A percentile compares a stretch with the other conserved stretches of the same genome.
Evolutionary conservation across 1,284 basidiomycete species (phyloP).

Genomic region (Nidula niveotomentosa): DNA sequence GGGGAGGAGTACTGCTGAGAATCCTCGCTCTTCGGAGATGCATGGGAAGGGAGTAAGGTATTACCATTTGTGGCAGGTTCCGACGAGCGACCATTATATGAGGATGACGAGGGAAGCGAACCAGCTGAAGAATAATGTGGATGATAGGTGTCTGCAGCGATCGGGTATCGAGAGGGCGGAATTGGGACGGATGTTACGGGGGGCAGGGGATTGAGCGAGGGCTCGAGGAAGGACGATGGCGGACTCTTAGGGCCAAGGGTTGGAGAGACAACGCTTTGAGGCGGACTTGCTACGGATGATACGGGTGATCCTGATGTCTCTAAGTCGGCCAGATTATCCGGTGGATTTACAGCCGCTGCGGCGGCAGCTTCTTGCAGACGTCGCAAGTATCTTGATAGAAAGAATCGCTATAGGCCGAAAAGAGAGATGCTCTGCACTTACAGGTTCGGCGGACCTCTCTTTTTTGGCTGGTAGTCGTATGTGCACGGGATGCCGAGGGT

Average conservation of each 20-base stretch:
- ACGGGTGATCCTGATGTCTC: constrained; percentile 47
- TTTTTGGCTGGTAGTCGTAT: constrained; percentile 90
- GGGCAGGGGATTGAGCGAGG: constrained; percentile 42
- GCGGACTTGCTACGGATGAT: constrained; percentile 50
- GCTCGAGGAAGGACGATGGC: constrained; percentile 48
- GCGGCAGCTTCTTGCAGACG: constrained; percentile 77
- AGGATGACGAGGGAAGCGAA: constrained; percentile 32
- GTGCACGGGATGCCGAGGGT: constrained; percentile 83
- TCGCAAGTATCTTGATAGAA: constrained; percentile 60
- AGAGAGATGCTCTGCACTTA: constrained; percentile 35
- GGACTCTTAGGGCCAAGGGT: constrained; percentile 41
- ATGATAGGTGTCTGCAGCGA: constrained; percentile 66
- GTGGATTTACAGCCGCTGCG: constrained; percentile 48
- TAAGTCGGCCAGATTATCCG: constrained; percentile 27
- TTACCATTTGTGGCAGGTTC: constrained; percentile 31
- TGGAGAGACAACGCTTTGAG: constrained; percentile 46
- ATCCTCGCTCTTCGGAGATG: constrained; percentile 41
- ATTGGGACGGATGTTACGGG: constrained; percentile 41
- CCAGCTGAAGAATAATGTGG: constrained; percentile 47
- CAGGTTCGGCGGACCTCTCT: constrained; percentile 88
- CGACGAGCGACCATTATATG: constrained; percentile 28
- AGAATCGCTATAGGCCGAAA: not conserved
- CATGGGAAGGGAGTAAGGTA: constrained; percentile 20
- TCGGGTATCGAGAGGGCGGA: constrained; percentile 69
- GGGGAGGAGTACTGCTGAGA: constrained; percentile 39